These are phyloP conservation scores for Fragilariopsis cylindrus DNA, from an alignment of 108 stramenopile species.

Conservation along the genomic window DNA sequence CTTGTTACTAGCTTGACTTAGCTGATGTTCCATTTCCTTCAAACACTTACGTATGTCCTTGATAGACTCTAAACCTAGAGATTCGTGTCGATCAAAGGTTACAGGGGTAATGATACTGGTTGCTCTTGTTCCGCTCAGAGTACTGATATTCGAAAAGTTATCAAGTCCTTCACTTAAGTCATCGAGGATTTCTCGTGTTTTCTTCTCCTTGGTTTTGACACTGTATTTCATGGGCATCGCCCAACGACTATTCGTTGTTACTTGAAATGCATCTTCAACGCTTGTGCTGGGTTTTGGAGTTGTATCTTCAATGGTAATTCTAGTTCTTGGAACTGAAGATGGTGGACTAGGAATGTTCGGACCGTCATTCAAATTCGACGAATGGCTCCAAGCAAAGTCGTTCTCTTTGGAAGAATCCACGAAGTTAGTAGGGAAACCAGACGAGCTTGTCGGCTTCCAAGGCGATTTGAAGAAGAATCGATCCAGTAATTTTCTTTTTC, in stretches of 20 bases:
- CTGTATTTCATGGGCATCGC: neutral
- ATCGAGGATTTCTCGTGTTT: slow-evolving; percentile 4
- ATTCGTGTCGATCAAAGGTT: slow-evolving; percentile 24
- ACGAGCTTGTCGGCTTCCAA: neutral
- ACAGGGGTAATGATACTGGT: slow-evolving; percentile 13
- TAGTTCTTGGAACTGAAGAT: slow-evolving; percentile 1
- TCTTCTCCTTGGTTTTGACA: neutral
- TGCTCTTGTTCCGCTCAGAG: slow-evolving; percentile 20
- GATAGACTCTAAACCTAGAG: slow-evolving; percentile 27
- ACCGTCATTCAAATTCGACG: neutral
- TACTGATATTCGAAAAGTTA: slow-evolving; percentile 24
- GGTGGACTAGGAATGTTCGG: slow-evolving; percentile 7
- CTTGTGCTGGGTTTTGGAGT: slow-evolving; percentile 1
- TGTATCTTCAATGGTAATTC: slow-evolving; percentile 1
- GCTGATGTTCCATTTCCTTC: slow-evolving; percentile 27
- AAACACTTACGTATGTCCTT: slow-evolving; percentile 25
- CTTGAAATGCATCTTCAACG: neutral
- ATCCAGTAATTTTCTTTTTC: slow-evolving; percentile 14
- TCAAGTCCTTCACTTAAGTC: slow-evolving; percentile 8
- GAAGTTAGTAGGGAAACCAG: neutral
- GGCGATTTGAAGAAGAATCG: slow-evolving; percentile 21
- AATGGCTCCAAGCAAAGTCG: neutral
- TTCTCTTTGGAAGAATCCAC: slow-evolving; percentile 3
- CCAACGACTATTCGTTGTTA: neutral
- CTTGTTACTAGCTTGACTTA: slow-evolving; percentile 17